Evolutionary conservation across 2,329 filamentous ascomycete genomes (phyloP), one percentile per base, ranked within the genome.

Genomic region (Alternaria novae-zelandiae): DNA sequence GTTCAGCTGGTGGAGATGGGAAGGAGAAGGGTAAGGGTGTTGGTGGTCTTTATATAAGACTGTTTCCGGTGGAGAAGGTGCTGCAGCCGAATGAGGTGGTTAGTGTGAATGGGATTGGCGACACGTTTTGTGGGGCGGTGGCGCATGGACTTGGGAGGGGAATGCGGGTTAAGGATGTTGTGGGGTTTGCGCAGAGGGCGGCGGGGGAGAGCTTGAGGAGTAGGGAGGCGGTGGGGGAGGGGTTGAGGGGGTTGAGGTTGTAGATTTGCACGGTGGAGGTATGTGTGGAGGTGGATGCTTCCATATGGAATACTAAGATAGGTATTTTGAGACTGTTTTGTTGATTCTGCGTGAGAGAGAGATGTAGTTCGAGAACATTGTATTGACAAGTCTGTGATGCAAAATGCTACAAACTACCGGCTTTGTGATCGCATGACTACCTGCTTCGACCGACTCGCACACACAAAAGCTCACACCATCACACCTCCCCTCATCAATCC

Each of bases 61-160:
- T 90, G 0, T 82, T 93, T 77, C 88, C 91, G 0, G 84, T 91
- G 0, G 87, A 87, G 1, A 89, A 91, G 75, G 81, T 83, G 15
- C 85, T 97, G 6, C 62, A 71, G 3, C 79, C 83, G 0, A 81
- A 86, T 20, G 88, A 96, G 25, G 85, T 97, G 1, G 89, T 95
- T 2, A 97, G 93, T 50, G 95, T 98, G 10, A 98, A 98, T 77
- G 96, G 95, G 0, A 94, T 93, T 3, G 96, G 96, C 0, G 96
- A 99, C 80, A 97, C 96, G 0, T 94, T 98, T 78, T 84, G 96
- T 9, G 96, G 95, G 0, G 91, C 94, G 13, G 71, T 97, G 59
- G 83, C 97, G n/a, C 91, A 93, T 2, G 93, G 92, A 0, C 78
- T 98, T 68, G 89, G 89, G 17, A 78, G 64, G 76, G 87, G 63